Percentiles rank a stretch among this genome's conserved stretches.
Evolutionary conservation across 2,329 filamentous ascomycete species (phyloP).

Genomic region (Fusarium robinianum): DNA sequence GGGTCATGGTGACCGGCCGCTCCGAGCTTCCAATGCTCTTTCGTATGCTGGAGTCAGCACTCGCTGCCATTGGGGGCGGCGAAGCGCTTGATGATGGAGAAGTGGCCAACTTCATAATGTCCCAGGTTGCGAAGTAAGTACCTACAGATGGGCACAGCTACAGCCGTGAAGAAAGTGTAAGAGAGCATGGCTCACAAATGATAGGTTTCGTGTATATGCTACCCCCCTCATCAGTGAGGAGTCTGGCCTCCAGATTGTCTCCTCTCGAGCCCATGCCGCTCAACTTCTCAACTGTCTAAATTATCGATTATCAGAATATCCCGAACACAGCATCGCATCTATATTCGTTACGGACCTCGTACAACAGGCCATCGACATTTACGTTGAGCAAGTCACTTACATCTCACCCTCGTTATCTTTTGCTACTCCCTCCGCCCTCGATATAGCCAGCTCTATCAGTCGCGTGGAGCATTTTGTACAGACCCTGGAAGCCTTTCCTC

Average conservation of each 20-base stretch:
- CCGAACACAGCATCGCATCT: constrained; percentile 76
- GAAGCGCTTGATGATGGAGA: not conserved
- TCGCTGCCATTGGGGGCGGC: constrained; percentile 8
- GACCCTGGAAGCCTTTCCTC: constrained; percentile 20
- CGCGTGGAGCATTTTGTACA: constrained; percentile 23
- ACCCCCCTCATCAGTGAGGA: constrained; percentile 14
- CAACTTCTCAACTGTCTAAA: constrained; percentile 9
- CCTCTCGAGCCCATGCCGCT: constrained; percentile 6
- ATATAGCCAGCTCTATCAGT: constrained; percentile 4
- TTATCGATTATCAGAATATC: constrained; percentile 59
- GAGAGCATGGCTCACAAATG: not conserved
- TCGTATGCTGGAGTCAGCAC: constrained; percentile 4
- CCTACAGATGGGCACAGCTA: no score
- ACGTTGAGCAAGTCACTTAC: constrained; percentile 67
- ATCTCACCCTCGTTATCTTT: not conserved
- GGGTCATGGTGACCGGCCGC: constrained; percentile 8
- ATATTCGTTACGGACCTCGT: constrained; percentile 79
- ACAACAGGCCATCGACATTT: constrained; percentile 80
- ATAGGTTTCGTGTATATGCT: constrained; percentile 16
- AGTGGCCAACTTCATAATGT: constrained; percentile 4
- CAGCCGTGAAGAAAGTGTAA: no score
- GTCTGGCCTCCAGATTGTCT: constrained; percentile 5
- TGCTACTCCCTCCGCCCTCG: not conserved
- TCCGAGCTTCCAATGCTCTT: constrained; percentile 9
- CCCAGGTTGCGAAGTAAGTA: constrained; percentile 13